Evolutionary conservation across 2,329 filamentous ascomycete genomes (phyloP).

Genomic region (Talaromyces islandicus): DNA sequence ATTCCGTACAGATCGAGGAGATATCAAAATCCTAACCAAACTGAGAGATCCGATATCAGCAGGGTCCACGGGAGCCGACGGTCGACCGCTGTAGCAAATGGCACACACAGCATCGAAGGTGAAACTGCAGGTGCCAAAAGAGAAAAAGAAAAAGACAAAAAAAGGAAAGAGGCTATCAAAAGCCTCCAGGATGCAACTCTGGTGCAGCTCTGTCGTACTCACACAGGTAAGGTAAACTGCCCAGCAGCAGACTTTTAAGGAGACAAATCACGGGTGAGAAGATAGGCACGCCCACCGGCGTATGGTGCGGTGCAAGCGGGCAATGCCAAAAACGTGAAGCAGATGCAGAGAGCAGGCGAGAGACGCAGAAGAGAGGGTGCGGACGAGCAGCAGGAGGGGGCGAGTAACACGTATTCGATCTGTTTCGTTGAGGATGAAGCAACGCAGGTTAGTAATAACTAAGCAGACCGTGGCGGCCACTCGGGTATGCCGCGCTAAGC

Average conservation of each 20-base stretch:
- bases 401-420: conserved; percentile 2
- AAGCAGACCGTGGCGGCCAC: conserved; percentile 7
- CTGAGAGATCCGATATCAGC: conserved; percentile 7
- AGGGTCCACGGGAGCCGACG: background rate
- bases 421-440: conserved; percentile 10
- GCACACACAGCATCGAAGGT: background rate
- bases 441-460: conserved; percentile 4
- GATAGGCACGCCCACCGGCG: background rate
- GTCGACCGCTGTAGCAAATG: background rate
- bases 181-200: background rate
- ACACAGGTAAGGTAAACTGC: conserved; percentile 14
- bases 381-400: background rate
- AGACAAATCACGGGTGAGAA: conserved; percentile 1
- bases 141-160: background rate
- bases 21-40: conserved; percentile 6
- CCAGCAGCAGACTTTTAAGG: conserved; percentile 19
- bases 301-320: background rate
- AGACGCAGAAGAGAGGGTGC: background rate
- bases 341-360: background rate
- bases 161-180: background rate
- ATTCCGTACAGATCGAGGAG: background rate
- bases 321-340: background rate
- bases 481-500: conserved; percentile 14
- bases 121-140: background rate
- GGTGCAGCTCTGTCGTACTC: conserved; percentile 6